Percentiles rank a stretch among this genome's conserved stretches.
phyloP scores from a whole-genome alignment of 495 filamentous ascomycete genomes.

The Xylaria sp. region DNA sequence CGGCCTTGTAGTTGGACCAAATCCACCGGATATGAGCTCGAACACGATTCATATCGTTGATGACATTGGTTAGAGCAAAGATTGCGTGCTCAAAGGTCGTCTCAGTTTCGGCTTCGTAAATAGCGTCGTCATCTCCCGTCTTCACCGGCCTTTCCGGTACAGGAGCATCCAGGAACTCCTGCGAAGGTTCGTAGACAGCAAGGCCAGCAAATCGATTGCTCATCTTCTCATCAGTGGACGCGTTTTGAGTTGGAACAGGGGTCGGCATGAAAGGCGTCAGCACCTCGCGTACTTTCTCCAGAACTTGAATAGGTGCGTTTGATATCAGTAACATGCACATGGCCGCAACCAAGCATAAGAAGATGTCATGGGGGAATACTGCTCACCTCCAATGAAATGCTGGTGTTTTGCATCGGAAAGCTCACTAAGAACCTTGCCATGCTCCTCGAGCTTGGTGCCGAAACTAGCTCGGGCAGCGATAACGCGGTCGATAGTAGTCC shows the following conservation, averaged over 20 bases:
- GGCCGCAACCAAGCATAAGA: not conserved
- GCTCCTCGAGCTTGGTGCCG: slow-evolving; percentile 27
- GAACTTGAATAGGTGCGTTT: slow-evolving; percentile 32
- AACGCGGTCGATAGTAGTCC: slow-evolving; percentile 37
- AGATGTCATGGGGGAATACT: not conserved
- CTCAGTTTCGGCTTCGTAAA: slow-evolving; percentile 45
- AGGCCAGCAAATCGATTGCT: slow-evolving; percentile 43
- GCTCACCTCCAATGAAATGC: slow-evolving; percentile 43
- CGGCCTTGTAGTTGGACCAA: slow-evolving; percentile 40
- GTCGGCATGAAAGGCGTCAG: slow-evolving; percentile 37
- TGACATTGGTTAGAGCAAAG: slow-evolving; percentile 32
- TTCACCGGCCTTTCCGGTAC: slow-evolving; percentile 32
- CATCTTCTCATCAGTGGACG: slow-evolving; percentile 15
- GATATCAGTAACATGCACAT: not conserved
- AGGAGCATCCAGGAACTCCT: slow-evolving; percentile 44
- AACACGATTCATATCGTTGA: slow-evolving; percentile 37
- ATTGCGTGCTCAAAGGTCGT: slow-evolving; percentile 37
- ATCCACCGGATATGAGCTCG: slow-evolving; percentile 30
- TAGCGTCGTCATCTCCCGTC: slow-evolving; percentile 9
- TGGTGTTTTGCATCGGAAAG: slow-evolving; percentile 40
- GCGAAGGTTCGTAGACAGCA: slow-evolving; percentile 46
- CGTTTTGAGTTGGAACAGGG: not conserved
- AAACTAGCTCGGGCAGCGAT: slow-evolving; percentile 36
- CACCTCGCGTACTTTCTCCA: slow-evolving; percentile 40
- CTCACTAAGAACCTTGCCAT: slow-evolving; percentile 27